phyloP scores from a whole-genome alignment of 2,329 filamentous ascomycete species.

The Aaosphaeria pasadenensis region DNA sequence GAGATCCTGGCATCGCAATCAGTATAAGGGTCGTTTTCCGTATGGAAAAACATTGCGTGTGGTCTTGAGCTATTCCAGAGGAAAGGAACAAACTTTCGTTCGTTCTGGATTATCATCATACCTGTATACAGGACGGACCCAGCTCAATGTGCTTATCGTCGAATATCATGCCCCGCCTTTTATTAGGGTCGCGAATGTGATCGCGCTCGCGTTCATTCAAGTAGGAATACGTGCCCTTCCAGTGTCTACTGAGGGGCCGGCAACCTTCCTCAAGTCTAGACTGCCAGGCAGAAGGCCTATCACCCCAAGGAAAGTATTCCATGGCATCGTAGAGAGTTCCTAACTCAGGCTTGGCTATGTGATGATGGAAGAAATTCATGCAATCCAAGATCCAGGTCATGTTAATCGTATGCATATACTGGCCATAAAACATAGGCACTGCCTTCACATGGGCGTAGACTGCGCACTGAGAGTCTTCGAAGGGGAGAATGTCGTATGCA shows the following conservation, averaged over 20 bases:
- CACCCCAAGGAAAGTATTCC: slow-evolving; percentile 27
- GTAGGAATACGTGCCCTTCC: slow-evolving; percentile 52
- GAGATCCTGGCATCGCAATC: too few species aligned
- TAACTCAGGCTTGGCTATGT: slow-evolving; percentile 42
- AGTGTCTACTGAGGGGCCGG: slow-evolving; percentile 40
- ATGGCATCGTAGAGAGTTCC: slow-evolving; percentile 37
- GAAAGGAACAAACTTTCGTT: too few species aligned
- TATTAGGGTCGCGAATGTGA: slow-evolving; percentile 14
- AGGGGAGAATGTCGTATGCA: slow-evolving; percentile 27
- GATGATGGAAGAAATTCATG: slow-evolving; percentile 53
- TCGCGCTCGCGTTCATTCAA: slow-evolving; percentile 28
- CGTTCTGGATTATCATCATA: background rate
- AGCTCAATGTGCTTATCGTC: slow-evolving; percentile 24
- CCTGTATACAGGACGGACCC: background rate
- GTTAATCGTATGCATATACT: slow-evolving; percentile 39
- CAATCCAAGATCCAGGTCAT: slow-evolving; percentile 47
- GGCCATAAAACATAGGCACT: slow-evolving; percentile 42
- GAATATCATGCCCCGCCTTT: background rate
- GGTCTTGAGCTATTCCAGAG: too few species aligned
- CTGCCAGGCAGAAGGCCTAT: slow-evolving; percentile 45
- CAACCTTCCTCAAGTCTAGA: slow-evolving; percentile 32
- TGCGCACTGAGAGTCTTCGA: slow-evolving; percentile 44
- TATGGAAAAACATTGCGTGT: too few species aligned
- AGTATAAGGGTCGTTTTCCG: too few species aligned
- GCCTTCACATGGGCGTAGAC: slow-evolving; percentile 39